Conservation (phyloP, 495 filamentous ascomycete genomes). For the Physcia stellaris region DNA sequence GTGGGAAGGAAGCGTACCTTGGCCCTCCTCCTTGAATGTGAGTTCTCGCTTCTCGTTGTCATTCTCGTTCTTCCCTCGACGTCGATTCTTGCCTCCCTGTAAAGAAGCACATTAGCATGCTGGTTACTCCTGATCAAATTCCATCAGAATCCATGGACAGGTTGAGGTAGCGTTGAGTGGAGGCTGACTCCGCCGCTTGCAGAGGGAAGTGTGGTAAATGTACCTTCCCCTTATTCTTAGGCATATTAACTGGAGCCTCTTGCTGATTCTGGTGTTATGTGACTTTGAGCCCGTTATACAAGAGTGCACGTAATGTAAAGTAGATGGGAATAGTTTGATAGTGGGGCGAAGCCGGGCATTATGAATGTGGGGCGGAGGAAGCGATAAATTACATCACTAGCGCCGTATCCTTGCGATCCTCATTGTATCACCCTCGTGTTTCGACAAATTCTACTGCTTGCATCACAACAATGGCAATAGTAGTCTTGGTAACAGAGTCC, state of each 20-base stretch:
- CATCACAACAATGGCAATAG: neutral
- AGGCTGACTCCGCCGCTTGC: no score
- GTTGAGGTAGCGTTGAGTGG: no score
- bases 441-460: neutral
- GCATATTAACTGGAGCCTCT: conserved; percentile 45
- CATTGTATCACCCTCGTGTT: neutral
- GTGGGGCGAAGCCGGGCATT: neutral
- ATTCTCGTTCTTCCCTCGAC: conserved; percentile 99
- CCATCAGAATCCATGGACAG: neutral
- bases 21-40: conserved; percentile 96
- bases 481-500: no score
- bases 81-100: conserved; percentile 95
- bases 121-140: neutral
- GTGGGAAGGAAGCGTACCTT: conserved; percentile 39
- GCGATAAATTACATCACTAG: neutral
- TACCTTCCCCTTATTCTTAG: conserved; percentile 99
- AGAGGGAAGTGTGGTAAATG: no score
- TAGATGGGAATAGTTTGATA: neutral
- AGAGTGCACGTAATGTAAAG: neutral
- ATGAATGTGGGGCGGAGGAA: neutral
- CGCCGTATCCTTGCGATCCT: neutral
- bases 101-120: conserved; percentile 1
- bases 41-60: conserved; percentile 99
- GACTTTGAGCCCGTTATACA: neutral
- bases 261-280: neutral